These are phyloP conservation scores for Neurospora discreta DNA, from an alignment of 495 filamentous ascomycete species.

Conservation along the genomic window DNA sequence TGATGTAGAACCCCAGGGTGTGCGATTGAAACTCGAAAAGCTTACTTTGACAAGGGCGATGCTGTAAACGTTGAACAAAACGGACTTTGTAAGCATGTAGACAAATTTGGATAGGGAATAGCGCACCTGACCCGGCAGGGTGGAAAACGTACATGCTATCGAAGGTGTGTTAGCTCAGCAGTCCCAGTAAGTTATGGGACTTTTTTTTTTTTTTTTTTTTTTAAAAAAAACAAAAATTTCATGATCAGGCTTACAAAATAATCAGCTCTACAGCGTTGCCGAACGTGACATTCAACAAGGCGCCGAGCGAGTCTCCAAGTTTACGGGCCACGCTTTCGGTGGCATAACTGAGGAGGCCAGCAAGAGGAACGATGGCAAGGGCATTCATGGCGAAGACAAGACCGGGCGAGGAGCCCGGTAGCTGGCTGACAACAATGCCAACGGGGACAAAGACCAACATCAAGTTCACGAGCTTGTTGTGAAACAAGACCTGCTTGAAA, in stretches of 20 bases:
- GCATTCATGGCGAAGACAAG: conserved; percentile 71
- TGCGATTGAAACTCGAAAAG: conserved; percentile 12
- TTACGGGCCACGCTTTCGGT: conserved; percentile 71
- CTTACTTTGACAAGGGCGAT: conserved; percentile 55
- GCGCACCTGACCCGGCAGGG: conserved; percentile 2
- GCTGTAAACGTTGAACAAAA: conserved; percentile 27
- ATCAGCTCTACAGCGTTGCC: conserved; percentile 66
- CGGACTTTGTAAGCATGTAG: neutral
- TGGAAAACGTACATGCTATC: conserved; percentile 17
- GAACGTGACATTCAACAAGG: conserved; percentile 77
- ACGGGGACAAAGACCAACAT: conserved; percentile 71
- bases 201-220: neutral
- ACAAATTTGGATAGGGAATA: neutral
- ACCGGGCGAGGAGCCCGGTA: conserved; percentile 19
- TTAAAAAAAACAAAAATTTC: no score
- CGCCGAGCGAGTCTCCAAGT: conserved; percentile 71
- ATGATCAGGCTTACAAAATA: conserved; percentile 19
- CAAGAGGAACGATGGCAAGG: conserved; percentile 74
- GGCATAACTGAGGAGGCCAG: conserved; percentile 65
- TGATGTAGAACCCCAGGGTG: conserved; percentile 1
- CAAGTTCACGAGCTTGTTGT: conserved; percentile 62
- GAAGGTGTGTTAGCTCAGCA: neutral
- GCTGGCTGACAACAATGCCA: conserved; percentile 56
- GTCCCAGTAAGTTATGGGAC: neutral
- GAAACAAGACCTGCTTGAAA: conserved; percentile 43